Base-by-base conservation (phyloP, 2,329 filamentous ascomycete species). In the Fusarium coffeatum region DNA sequence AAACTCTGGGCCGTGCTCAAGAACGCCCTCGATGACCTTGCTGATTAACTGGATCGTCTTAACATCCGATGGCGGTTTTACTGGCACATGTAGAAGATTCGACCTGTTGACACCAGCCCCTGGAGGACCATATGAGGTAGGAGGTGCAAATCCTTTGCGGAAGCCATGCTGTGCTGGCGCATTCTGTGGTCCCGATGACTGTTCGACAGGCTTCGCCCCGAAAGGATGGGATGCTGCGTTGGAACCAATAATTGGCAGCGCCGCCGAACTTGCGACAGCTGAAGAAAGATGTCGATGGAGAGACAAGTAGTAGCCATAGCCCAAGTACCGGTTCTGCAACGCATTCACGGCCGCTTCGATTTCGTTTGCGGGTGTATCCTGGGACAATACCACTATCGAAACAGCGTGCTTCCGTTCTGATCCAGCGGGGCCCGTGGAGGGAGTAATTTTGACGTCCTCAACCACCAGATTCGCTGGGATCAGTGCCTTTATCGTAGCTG, bases 281-380 rank as follows among this genome's bases (percentile, higher is more conserved):
- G 93, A 97, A 0, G 93, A 97, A 6, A 97, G 85, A 80, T 97
- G 92, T 12, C 93, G 86, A 64, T 94, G 93, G 46, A 97, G 85
- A 9, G 88, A 91, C 4, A 98, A 84, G 78, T 94, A 91, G 81
- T 91, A 93, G 8, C 94, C 94, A 77, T 89, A 93, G 18, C 94
- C 94, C 18, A 97, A 83, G 77, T 98, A 97, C 71, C 87, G 89
- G 69, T 96, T 94, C 76, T 97, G 93, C 32, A 97, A 82, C 6
- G 87, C 82, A 76, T 90, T 95, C 55, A 97, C 92, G 1, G 90
- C 88, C 6, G 88, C 86, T 75, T 98, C 94, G 56, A 98, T 94
- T 59, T 97, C 93, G 25, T 90, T 92, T 1, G 91, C 92, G 0
- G 93, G 88, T 0, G 93, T 96, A 69, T 96, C 93, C 61, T 92